Base-by-base conservation (phyloP, 306 rosid genomes). In the Abrus pulchellus region DNA sequence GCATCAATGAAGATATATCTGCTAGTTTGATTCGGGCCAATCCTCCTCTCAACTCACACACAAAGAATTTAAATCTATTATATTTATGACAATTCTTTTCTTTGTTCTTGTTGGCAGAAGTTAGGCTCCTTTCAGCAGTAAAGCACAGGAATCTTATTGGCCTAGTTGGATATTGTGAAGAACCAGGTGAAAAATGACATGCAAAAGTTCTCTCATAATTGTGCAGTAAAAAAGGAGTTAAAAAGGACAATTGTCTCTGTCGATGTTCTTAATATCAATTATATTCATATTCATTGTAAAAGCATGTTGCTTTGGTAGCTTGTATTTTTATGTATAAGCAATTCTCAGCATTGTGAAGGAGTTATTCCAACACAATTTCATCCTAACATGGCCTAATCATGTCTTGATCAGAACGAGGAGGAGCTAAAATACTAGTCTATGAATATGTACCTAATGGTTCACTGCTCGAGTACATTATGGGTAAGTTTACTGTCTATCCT, bases 381-480 rank as follows among this genome's bases (percentile, higher is more conserved):
- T 68, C 49, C 63, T 78, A 86, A 83, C 49, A 50, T 65, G 62
- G 63, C 45, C 44, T 44, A 48, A 54, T 82, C 44, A 28, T 87
- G 78, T 72, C 45, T 70, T 67, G 14, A 14, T 56, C 90, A 90
- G 97, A 86, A 41, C 62, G 56, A 80, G 72, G 27, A 75, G 89
- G 92, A 34, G 89, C 87, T 6, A 89, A 84, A 81, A 78, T 91
- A 41, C 78, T 92, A 80, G 87, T 92, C 28, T 94, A 94, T 79
- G 97, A 94, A 72, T 92, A 88, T 63, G 97, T 83, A 34, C 90
- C 98, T 49, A 87, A 90, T 78, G 98, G 97, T 60, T 90, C 97
- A 36, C 84, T 91, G 47, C 94, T 94, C 1, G 97, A 92, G 73
- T 86, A 82, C 84, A 85, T 94, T 65, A 89, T 85, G 59, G 93